Percentiles rank a stretch among this genome's conserved stretches.
Evolutionary conservation across 2,329 filamentous ascomycete genomes (phyloP).

Genomic region (Rhytidhysteron rufulum): DNA sequence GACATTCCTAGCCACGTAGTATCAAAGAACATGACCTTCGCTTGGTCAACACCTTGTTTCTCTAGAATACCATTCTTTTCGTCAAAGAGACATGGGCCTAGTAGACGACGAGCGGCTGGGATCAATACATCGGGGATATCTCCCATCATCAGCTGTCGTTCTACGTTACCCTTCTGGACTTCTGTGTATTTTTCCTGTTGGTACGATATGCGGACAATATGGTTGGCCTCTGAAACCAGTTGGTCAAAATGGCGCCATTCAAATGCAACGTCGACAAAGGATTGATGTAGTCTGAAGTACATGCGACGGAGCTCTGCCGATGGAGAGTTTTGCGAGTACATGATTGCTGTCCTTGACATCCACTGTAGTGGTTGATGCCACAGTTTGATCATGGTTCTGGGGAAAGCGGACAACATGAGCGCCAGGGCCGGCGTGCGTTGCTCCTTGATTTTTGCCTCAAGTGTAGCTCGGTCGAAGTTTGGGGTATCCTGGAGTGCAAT

Average conservation of each 20-base stretch:
- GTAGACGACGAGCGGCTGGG: conserved; percentile 45
- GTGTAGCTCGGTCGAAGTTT: conserved; percentile 11
- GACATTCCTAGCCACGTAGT: conserved; percentile 65
- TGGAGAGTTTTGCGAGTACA: conserved; percentile 38
- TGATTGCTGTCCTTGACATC: conserved; percentile 23
- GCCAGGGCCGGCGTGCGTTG: conserved; percentile 33
- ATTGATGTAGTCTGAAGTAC: conserved; percentile 35
- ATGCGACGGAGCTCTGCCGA: conserved; percentile 42
- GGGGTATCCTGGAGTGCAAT: conserved; percentile 42
- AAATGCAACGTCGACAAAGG: conserved; percentile 38
- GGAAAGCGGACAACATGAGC: conserved; percentile 31
- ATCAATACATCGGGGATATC: conserved; percentile 50
- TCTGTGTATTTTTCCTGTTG: conserved; percentile 42
- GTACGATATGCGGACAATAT: conserved; percentile 59
- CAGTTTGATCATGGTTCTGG: conserved; percentile 34
- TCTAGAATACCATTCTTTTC: conserved; percentile 43
- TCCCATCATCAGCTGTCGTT: conserved; percentile 52
- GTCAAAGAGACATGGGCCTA: conserved; percentile 37
- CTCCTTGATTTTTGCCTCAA: conserved; percentile 21
- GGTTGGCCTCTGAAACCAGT: conserved; percentile 57
- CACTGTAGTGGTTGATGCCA: conserved; percentile 29
- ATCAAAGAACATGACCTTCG: conserved; percentile 69
- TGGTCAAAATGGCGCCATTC: conserved; percentile 44
- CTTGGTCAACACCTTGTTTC: conserved; percentile 59
- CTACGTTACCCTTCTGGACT: conserved; percentile 44